Base-by-base conservation (phyloP, 2,329 filamentous ascomycete genomes). In the Chaetomiaceae sp. region DNA sequence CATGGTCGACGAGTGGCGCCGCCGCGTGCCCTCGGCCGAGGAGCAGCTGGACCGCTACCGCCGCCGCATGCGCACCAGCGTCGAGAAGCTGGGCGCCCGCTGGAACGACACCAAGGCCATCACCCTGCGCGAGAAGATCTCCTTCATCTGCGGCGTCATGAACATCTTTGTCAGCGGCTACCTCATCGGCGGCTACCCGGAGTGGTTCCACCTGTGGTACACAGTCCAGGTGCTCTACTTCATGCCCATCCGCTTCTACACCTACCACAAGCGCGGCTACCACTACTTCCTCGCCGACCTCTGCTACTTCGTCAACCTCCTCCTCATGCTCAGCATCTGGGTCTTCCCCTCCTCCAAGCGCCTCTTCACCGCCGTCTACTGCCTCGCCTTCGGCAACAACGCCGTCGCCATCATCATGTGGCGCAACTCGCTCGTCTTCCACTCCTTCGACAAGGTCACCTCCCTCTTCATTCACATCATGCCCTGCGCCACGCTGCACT, bases 381-480 rank as follows among this genome's bases (percentile, higher is more conserved):
- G 94, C 65, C 77, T 99, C 31, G 89, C 91, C 9, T 95, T 89
- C 66, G 94, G 94, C 59, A 99, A 99, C 72, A 99, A 99, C 67
- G 94, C 94, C 19, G 85, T 96, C 43, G 94, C 94, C 12, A 97
- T 99, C 69, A 91, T 94, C 67, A 94, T 99, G 91, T 99, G 94
- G 94, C 85, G 94, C 59, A 99, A 99, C 70, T 96, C 91, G 29
- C 82, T 99, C 66, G 94, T 99, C 43, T 99, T 99, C 70, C 94
- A 99, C 76, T 95, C 90, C 67, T 85, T 99, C 72, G 94, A 99
- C 78, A 99, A 99, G 72, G 91, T 97, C 57, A 95, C 91, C 12
- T 94, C 89, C 68, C 79, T 99, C n/a, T 99, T 99, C 74, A 96
- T 99, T 63, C 94, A 99, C 71, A 95, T 99, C 65, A 99, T 99